phyloP scores from a whole-genome alignment of 1,139 yeast species.

The Ogataea hybrid region DNA sequence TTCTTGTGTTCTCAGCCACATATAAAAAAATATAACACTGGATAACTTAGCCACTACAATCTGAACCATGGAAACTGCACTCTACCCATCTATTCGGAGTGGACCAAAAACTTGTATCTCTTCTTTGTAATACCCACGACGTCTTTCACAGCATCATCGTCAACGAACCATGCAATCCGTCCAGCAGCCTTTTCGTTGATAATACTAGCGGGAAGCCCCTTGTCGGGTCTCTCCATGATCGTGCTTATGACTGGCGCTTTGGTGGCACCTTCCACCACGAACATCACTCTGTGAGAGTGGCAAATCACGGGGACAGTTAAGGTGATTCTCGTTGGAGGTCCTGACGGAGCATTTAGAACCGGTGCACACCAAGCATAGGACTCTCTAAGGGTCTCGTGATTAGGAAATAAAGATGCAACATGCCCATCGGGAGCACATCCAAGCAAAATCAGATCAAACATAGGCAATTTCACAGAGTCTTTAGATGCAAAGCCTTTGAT shows the following conservation, averaged over 20 bases:
- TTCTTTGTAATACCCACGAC: constrained; percentile 68
- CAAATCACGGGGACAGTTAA: constrained; percentile 93
- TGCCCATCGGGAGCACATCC: constrained; percentile 99
- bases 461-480: constrained; percentile 91
- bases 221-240: constrained; percentile 96
- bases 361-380: constrained; percentile 96
- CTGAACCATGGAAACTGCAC: neutral
- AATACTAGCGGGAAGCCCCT: constrained; percentile 90
- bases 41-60: constrained; percentile 3
- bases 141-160: constrained; percentile 89
- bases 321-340: constrained; percentile 86
- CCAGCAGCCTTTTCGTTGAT: constrained; percentile 98
- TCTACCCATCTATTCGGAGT: constrained; percentile 1
- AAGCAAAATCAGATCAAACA: constrained; percentile 83
- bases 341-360: constrained; percentile 87
- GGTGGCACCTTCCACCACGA: constrained; percentile 93
- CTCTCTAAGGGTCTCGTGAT: constrained; percentile 85
- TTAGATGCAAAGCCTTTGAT: constrained; percentile 93
- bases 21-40: neutral
- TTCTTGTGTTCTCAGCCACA: constrained; percentile 6
- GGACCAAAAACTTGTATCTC: constrained; percentile 54
- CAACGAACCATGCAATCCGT: constrained; percentile 96
- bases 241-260: constrained; percentile 92
- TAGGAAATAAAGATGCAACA: constrained; percentile 92
- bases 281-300: constrained; percentile 89